These are phyloP conservation scores for Bassia scoparia DNA, from an alignment of 148 eudicot species.

Conservation along the genomic window DNA sequence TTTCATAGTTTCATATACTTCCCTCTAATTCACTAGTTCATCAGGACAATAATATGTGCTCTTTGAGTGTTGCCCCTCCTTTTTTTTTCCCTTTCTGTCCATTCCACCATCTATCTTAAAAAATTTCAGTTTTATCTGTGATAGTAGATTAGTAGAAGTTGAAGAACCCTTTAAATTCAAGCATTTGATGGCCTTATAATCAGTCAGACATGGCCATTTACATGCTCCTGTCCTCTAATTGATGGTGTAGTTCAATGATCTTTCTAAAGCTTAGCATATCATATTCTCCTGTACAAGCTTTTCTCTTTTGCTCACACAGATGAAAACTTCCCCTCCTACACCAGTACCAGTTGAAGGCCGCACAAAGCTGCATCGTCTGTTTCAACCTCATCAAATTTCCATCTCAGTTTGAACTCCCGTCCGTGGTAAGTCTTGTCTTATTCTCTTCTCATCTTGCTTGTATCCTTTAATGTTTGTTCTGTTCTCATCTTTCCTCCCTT, in stretches of 20 bases:
- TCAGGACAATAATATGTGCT: not conserved
- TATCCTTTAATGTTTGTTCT: conserved; percentile 15
- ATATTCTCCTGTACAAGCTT: conserved; percentile 13
- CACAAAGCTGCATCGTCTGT: conserved; percentile 49
- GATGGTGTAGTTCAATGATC: conserved; percentile 2
- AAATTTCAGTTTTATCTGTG: not conserved
- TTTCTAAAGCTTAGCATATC: conserved; percentile 17
- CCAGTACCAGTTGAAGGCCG: conserved; percentile 79
- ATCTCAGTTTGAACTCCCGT: conserved; percentile 34
- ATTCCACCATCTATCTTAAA: conserved; percentile 5
- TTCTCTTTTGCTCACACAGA: conserved; percentile 34
- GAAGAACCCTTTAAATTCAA: conserved; percentile 1
- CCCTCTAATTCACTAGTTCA: not conserved
- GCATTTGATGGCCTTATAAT: not conserved
- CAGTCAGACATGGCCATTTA: not conserved
- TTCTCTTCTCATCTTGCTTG: conserved; percentile 27
- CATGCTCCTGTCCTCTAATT: not conserved
- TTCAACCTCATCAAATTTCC: conserved; percentile 42
- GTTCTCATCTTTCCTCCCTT: conserved; percentile 22
- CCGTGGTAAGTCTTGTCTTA: conserved; percentile 41
- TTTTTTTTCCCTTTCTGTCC: not conserved
- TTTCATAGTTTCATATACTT: not conserved
- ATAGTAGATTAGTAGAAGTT: not conserved
- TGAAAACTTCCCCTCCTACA: conserved; percentile 62
- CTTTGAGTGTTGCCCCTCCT: conserved; percentile 11